Conservation (phyloP, 805 yeast species). For the Spathaspora arborariae region DNA sequence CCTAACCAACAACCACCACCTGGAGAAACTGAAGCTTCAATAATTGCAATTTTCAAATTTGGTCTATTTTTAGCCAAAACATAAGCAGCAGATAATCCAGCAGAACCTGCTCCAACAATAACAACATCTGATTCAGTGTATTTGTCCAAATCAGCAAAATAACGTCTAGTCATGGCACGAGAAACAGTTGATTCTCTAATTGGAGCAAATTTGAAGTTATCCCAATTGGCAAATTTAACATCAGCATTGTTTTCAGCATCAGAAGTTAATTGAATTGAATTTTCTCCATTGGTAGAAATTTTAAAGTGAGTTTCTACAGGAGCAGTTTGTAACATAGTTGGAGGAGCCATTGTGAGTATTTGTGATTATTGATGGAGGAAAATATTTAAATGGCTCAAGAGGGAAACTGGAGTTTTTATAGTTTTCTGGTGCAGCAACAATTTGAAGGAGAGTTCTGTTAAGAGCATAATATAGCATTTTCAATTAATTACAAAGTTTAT, state of each 20-base stretch:
- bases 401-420: not conserved
- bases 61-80: slow-evolving; percentile 71
- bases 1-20: slow-evolving; percentile 83
- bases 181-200: slow-evolving; percentile 77
- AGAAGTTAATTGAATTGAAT: slow-evolving; percentile 13
- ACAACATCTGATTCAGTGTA: slow-evolving; percentile 73
- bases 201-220: slow-evolving; percentile 62
- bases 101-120: slow-evolving; percentile 75
- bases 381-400: not conserved
- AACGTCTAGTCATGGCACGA: slow-evolving; percentile 74
- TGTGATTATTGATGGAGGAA: not conserved
- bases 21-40: slow-evolving; percentile 71
- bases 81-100: slow-evolving; percentile 76
- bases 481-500: not conserved
- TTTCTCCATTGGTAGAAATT: slow-evolving; percentile 5
- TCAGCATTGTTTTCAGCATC: slow-evolving; percentile 19
- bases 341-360: slow-evolving; percentile 26
- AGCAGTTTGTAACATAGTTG: slow-evolving; percentile 28
- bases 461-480: not conserved
- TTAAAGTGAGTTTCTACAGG: slow-evolving; percentile 11
- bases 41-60: slow-evolving; percentile 66
- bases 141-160: slow-evolving; percentile 68
- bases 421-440: not conserved
- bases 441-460: not conserved
- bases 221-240: slow-evolving; percentile 55